Evolutionary conservation across 176 grass and related monocot genomes (phyloP).

Genomic region (Cenchrus fungigraminus): DNA sequence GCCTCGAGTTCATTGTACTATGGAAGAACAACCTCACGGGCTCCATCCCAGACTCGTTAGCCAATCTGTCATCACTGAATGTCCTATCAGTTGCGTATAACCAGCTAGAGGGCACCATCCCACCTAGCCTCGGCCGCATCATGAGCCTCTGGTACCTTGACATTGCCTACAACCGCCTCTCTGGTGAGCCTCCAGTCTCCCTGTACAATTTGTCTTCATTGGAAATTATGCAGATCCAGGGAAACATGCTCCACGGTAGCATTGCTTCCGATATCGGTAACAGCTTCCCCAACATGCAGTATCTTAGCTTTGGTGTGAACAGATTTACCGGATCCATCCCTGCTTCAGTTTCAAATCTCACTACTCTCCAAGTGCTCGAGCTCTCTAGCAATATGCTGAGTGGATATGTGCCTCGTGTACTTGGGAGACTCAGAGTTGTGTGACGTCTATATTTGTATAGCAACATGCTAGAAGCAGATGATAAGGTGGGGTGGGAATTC

Average conservation of each 20-base stretch:
- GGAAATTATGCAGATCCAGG: background rate
- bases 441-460: background rate
- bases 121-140: background rate
- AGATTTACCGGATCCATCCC: background rate
- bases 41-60: conserved; percentile 1
- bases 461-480: background rate
- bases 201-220: background rate
- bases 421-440: background rate
- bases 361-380: background rate
- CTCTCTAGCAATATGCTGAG: background rate
- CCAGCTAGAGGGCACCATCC: conserved; percentile 16
- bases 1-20: no score
- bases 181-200: background rate
- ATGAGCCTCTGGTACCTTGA: background rate
- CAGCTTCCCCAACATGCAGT: background rate
- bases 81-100: background rate
- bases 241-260: background rate
- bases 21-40: conserved; percentile 8
- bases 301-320: accelerated
- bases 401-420: background rate
- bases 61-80: background rate
- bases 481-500: background rate
- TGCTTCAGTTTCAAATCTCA: background rate
- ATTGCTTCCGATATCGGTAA: background rate
- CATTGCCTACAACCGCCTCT: background rate